Evolutionary conservation across 345 rosid species (phyloP).

Genomic region (Anacardium occidentale): DNA sequence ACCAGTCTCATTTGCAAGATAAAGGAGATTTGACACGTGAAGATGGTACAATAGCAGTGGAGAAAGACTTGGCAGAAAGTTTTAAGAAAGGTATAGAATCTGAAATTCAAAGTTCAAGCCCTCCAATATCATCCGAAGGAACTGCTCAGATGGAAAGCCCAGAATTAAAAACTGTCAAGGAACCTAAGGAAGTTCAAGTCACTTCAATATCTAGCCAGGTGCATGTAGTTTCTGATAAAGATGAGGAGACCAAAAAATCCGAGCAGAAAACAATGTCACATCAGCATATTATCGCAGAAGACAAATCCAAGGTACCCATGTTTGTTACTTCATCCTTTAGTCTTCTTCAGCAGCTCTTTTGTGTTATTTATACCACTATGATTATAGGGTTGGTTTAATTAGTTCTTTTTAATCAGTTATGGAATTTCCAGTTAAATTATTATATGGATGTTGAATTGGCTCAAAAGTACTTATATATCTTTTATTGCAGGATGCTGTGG

Average conservation of each 20-base stretch:
- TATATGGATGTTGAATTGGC: background rate
- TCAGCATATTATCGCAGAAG: conserved; percentile 21
- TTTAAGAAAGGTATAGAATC: conserved; percentile 27
- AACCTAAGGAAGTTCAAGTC: conserved; percentile 40
- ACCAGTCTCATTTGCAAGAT: conserved; percentile 25
- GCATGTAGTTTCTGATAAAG: conserved; percentile 27
- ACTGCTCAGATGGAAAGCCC: conserved; percentile 30
- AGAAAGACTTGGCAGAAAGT: conserved; percentile 25
- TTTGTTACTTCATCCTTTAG: background rate
- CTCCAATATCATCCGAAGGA: conserved; percentile 30
- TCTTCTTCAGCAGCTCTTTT: background rate
- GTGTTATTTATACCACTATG: background rate
- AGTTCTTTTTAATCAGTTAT: background rate
- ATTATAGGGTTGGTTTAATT: background rate
- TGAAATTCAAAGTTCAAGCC: conserved; percentile 27
- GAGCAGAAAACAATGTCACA: conserved; percentile 20
- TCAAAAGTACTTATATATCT: background rate
- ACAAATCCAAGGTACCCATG: conserved; percentile 42
- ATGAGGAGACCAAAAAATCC: conserved; percentile 23
- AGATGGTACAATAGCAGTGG: conserved; percentile 33
- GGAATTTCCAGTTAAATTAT: background rate
- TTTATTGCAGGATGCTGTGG: conserved; percentile 38
- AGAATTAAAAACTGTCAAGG: conserved; percentile 31
- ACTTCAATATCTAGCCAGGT: conserved; percentile 24
- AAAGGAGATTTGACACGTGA: conserved; percentile 36